Evolutionary conservation across 2,329 filamentous ascomycete species (phyloP).

Genomic region (Aureobasidium musti): DNA sequence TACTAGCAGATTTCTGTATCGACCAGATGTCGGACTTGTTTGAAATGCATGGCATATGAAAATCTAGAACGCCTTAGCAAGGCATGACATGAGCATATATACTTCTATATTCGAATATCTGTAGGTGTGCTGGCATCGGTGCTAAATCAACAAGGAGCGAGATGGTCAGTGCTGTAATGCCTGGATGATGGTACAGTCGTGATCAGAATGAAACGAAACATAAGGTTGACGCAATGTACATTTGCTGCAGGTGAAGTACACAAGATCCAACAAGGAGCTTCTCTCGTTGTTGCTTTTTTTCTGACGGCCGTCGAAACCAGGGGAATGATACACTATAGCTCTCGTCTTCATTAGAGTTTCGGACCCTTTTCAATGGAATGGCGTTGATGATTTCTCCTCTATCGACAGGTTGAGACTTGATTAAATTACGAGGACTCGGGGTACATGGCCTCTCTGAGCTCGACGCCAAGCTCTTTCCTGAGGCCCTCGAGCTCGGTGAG

Average conservation of each 20-base stretch:
- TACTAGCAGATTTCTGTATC: not conserved
- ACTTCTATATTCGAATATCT: not conserved
- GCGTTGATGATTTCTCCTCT: conserved; percentile 27
- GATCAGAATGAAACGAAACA: not conserved
- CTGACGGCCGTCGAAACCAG: not conserved
- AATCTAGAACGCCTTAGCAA: not conserved
- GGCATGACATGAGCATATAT: not conserved
- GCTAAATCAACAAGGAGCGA: not conserved
- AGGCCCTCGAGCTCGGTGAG: conserved; percentile 89
- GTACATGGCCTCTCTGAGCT: conserved; percentile 90
- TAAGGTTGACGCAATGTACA: conserved; percentile 11
- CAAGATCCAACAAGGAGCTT: not conserved
- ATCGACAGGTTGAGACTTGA: conserved; percentile 11
- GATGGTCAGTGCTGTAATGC: not conserved
- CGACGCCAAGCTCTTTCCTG: conserved; percentile 88
- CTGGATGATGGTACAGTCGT: not conserved
- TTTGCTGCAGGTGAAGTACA: conserved; percentile 17
- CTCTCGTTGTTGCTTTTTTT: not conserved
- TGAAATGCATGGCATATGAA: not conserved
- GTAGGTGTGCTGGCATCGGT: not conserved
- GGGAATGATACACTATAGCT: conserved; percentile 9
- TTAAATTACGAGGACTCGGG: conserved; percentile 52
- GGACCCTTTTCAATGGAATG: conserved; percentile 11
- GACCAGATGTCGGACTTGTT: not conserved
- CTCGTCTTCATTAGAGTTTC: not conserved